A percentile compares a stretch with the other conserved stretches of the same genome.
These are phyloP conservation scores for Sextonia rubra DNA, from an alignment of 164 flowering plant genomes.

Conservation along the genomic window DNA sequence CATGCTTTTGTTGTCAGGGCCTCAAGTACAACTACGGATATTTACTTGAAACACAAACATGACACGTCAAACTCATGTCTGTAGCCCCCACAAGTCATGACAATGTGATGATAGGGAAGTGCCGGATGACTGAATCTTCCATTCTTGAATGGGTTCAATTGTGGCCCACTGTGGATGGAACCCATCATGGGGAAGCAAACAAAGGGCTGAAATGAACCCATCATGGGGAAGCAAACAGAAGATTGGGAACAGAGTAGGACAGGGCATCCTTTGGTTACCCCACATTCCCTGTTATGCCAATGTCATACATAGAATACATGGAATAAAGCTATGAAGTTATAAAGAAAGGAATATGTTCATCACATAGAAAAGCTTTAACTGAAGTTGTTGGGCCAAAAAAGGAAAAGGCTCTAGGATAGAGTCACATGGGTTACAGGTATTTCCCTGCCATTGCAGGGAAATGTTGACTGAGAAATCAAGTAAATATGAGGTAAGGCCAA, in stretches of 20 bases:
- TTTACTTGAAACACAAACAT: background rate
- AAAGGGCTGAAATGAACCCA: conserved; percentile 9
- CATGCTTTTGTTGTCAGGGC: background rate
- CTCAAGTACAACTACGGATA: background rate
- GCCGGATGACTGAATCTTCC: background rate
- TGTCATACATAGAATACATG: background rate
- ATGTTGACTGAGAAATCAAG: background rate
- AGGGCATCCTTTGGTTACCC: conserved; percentile 11
- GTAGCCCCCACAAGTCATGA: background rate
- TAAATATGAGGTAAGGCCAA: background rate
- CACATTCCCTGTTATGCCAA: background rate
- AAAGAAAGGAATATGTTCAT: background rate
- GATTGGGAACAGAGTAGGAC: background rate
- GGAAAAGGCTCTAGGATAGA: background rate
- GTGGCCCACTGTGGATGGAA: conserved; percentile 7
- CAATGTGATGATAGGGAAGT: background rate
- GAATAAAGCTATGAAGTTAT: background rate
- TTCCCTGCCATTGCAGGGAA: conserved; percentile 3
- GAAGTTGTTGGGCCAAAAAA: background rate
- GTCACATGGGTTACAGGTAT: conserved; percentile 8
- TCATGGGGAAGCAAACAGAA: background rate
- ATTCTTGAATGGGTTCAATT: background rate
- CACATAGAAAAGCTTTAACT: background rate
- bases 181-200: conserved; percentile 3
- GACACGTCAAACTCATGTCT: background rate